Conservation (phyloP, 2,329 filamentous ascomycete genomes). For the Stenocarpella maydis region DNA sequence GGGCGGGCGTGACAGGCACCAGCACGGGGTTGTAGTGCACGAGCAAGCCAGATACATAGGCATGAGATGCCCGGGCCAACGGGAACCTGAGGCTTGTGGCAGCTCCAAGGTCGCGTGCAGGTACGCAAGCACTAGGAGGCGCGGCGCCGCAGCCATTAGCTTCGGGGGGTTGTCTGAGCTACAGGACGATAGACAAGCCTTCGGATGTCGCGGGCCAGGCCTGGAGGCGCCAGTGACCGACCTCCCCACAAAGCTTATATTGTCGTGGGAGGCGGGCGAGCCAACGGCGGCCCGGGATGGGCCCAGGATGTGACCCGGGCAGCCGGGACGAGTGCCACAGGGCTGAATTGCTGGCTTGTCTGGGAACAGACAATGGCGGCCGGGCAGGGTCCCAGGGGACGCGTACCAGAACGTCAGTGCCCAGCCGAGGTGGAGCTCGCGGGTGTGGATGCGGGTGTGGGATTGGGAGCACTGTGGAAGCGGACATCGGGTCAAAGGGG, state of each 20-base stretch:
- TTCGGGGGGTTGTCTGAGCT: no score
- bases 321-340: slow-evolving; percentile 6
- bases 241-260: slow-evolving; percentile 22
- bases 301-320: slow-evolving; percentile 4
- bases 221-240: neutral
- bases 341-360: neutral
- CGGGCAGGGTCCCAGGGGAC: no score
- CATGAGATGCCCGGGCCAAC: no score
- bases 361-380: no score
- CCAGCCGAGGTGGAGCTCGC: neutral
- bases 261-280: neutral
- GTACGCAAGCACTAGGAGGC: neutral
- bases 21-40: no score
- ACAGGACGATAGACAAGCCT: slow-evolving; percentile 4
- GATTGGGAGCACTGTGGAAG: no score
- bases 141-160: neutral
- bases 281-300: neutral
- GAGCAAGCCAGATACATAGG: no score
- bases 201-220: slow-evolving; percentile 7
- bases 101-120: neutral
- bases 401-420: slow-evolving; percentile 4
- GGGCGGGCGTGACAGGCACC: no score
- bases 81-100: no score
- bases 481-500: no score
- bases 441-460: neutral